Percentiles rank a stretch among this genome's conserved stretches.
These are phyloP conservation scores for Aspergillus sergii DNA, from an alignment of 2,329 filamentous ascomycete genomes.

Conservation along the genomic window DNA sequence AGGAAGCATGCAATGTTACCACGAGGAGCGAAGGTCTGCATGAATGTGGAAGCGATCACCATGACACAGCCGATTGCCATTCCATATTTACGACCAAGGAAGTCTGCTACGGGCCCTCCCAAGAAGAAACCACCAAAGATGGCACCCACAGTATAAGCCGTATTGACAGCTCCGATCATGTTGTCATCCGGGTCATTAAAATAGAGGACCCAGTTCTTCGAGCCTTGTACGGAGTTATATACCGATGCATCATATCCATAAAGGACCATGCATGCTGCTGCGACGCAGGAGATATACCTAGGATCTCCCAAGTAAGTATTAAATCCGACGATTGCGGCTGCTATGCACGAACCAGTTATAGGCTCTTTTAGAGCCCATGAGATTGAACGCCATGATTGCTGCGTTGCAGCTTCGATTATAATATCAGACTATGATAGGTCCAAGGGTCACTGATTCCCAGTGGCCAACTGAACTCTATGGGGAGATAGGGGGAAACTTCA, in stretches of 20 bases:
- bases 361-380: constrained; percentile 31
- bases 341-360: constrained; percentile 33
- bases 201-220: constrained; percentile 66
- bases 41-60: constrained; percentile 68
- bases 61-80: constrained; percentile 67
- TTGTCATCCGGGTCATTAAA: constrained; percentile 54
- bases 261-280: constrained; percentile 73
- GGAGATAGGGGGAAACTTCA: not conserved
- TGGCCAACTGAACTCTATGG: not conserved
- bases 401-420: not conserved
- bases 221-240: constrained; percentile 72
- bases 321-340: not conserved
- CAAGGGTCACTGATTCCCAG: not conserved
- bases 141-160: constrained; percentile 70
- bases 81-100: constrained; percentile 63
- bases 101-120: constrained; percentile 66
- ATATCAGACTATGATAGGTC: not conserved
- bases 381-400: constrained; percentile 21
- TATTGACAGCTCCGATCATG: constrained; percentile 63
- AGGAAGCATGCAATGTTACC: constrained; percentile 68
- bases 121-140: constrained; percentile 72
- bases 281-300: constrained; percentile 69
- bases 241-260: constrained; percentile 76
- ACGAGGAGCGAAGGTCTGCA: constrained; percentile 66
- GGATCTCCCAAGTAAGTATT: not conserved